Conservation (phyloP, 768 basidiomycete species). For the Mycena vulgaris region DNA sequence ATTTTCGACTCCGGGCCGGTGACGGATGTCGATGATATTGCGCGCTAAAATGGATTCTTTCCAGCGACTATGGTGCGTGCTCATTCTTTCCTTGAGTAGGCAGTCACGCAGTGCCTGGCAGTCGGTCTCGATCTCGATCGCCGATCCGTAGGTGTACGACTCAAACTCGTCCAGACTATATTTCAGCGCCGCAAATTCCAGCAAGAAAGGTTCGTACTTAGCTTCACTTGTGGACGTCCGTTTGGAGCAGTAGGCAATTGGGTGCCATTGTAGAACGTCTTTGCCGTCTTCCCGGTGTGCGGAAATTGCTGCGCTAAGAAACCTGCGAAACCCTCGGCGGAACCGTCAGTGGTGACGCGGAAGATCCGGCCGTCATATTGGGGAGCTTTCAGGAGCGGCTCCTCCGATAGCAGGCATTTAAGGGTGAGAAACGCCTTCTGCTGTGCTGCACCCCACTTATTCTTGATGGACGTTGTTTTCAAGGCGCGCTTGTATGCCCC, state of each 20-base stretch:
- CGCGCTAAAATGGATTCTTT: conserved; percentile 44
- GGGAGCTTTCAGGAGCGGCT: conserved; percentile 41
- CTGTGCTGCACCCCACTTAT: conserved; percentile 41
- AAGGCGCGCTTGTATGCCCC: conserved; percentile 48
- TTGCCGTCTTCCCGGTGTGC: conserved; percentile 34
- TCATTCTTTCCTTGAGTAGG: conserved; percentile 38
- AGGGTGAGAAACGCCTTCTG: no score
- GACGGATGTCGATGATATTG: conserved; percentile 32
- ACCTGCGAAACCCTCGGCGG: conserved; percentile 47
- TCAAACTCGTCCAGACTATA: conserved; percentile 40
- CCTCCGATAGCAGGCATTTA: conserved; percentile 37
- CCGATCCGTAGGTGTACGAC: conserved; percentile 43
- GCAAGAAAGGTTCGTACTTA: conserved; percentile 50
- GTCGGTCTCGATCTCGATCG: conserved; percentile 46
- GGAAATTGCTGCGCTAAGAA: conserved; percentile 44
- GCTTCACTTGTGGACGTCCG: conserved; percentile 50
- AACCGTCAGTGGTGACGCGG: conserved; percentile 49
- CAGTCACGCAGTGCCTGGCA: conserved; percentile 45
- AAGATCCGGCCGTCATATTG: conserved; percentile 47
- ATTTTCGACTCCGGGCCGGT: conserved; percentile 40
- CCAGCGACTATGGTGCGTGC: conserved; percentile 46
- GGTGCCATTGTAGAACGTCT: conserved; percentile 40
- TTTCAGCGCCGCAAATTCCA: conserved; percentile 50
- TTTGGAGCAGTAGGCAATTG: conserved; percentile 53
- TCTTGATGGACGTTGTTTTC: conserved; percentile 34